Percentiles rank a stretch among this genome's conserved stretches.
Conservation (phyloP, 1,284 basidiomycete genomes). For the Cutaneotrichosporon cavernicola region DNA sequence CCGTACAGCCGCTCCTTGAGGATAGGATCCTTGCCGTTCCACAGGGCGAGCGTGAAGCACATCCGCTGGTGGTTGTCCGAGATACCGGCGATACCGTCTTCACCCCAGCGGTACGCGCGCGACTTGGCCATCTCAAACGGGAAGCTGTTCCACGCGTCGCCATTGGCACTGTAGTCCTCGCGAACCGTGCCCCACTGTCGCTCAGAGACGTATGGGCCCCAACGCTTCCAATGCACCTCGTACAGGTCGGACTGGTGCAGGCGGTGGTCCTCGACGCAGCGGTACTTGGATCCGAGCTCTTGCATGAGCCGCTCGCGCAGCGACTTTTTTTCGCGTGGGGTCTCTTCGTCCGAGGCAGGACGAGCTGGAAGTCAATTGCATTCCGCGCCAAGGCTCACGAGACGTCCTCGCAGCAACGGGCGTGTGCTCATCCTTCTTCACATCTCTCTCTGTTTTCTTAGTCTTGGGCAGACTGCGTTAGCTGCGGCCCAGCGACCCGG, state of each 20-base stretch:
- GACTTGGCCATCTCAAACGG: slow-evolving; percentile 93
- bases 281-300: slow-evolving; percentile 47
- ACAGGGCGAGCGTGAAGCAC: slow-evolving; percentile 84
- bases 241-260: slow-evolving; percentile 68
- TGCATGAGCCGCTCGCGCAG: slow-evolving; percentile 47
- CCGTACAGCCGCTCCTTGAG: slow-evolving; percentile 94
- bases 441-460: slow-evolving; percentile 12
- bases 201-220: slow-evolving; percentile 96
- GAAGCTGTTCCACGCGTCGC: slow-evolving; percentile 97
- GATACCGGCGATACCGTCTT: slow-evolving; percentile 94
- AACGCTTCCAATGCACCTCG: slow-evolving; percentile 88
- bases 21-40: slow-evolving; percentile 93
- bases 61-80: slow-evolving; percentile 95
- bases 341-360: slow-evolving; percentile 33
- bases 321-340: slow-evolving; percentile 37
- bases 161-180: slow-evolving; percentile 94
- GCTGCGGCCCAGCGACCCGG: background rate
- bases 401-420: slow-evolving; percentile 1
- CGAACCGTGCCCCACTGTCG: slow-evolving; percentile 98
- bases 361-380: slow-evolving; percentile 5
- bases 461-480: slow-evolving; percentile 18
- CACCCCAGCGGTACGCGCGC: slow-evolving; percentile 95
- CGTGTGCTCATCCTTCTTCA: slow-evolving; percentile 7
- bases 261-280: slow-evolving; percentile 51
- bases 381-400: background rate